A percentile compares a stretch with the other conserved stretches of the same genome.
phyloP scores from a whole-genome alignment of 164 flowering plant genomes.

The Annona squamosa region DNA sequence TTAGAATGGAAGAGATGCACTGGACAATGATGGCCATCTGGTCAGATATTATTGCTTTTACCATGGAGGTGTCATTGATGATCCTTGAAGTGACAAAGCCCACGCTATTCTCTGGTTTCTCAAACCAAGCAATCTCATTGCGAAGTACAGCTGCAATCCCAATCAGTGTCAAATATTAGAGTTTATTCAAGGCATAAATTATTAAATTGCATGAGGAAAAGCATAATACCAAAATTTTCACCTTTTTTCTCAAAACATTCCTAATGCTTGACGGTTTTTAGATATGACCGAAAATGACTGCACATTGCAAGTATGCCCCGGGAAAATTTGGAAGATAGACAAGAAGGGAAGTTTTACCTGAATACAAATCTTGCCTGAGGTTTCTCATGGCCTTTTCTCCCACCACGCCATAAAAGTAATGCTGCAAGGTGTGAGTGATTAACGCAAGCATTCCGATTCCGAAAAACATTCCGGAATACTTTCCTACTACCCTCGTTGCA shows the following conservation, averaged over 20 bases:
- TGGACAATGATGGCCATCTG: slow-evolving; percentile 69
- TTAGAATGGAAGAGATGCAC: slow-evolving; percentile 68
- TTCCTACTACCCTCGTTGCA: slow-evolving; percentile 36
- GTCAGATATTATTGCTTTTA: slow-evolving; percentile 58
- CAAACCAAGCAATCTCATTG: slow-evolving; percentile 75
- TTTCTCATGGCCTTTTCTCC: slow-evolving; percentile 69
- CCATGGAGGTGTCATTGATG: slow-evolving; percentile 50
- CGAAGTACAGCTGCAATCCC: slow-evolving; percentile 39
- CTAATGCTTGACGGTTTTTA: background rate
- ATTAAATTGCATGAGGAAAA: background rate
- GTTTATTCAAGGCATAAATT: background rate
- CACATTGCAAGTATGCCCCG: too few species aligned
- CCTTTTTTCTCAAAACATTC: background rate
- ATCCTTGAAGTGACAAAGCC: slow-evolving; percentile 49
- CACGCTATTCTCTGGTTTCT: slow-evolving; percentile 43
- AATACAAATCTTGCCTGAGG: slow-evolving; percentile 45
- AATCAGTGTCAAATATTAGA: background rate
- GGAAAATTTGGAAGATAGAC: background rate
- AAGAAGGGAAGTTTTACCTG: slow-evolving; percentile 31
- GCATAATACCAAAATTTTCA: background rate
- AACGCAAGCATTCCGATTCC: slow-evolving; percentile 45
- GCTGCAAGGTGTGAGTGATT: slow-evolving; percentile 55
- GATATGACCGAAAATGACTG: too few species aligned
- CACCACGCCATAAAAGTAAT: slow-evolving; percentile 53
- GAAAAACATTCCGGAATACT: slow-evolving; percentile 36